Evolutionary conservation across 1,139 yeast species (phyloP).

Genomic region (Meyerozyma smithsonii): DNA sequence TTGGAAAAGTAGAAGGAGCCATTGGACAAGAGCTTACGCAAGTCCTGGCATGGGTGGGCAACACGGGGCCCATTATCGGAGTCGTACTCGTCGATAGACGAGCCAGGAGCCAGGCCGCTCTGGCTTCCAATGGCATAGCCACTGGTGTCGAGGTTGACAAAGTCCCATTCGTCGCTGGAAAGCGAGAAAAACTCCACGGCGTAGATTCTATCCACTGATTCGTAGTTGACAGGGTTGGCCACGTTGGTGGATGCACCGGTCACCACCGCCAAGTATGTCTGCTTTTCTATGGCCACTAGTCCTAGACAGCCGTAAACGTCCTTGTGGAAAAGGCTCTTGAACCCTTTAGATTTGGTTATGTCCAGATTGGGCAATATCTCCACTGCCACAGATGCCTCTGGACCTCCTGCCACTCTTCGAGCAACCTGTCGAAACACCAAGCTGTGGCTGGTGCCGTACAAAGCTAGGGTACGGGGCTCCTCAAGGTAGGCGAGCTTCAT

Average conservation of each 20-base stretch:
- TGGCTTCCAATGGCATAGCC: constrained; percentile 47
- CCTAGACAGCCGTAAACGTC: constrained; percentile 84
- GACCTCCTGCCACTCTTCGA: not conserved
- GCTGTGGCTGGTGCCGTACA: not conserved
- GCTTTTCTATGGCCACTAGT: constrained; percentile 60
- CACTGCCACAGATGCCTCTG: constrained; percentile 43
- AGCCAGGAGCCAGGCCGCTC: constrained; percentile 8
- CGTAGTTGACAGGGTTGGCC: constrained; percentile 80
- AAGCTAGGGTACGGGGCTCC: constrained; percentile 1
- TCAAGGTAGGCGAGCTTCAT: not conserved
- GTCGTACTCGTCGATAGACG: constrained; percentile 17
- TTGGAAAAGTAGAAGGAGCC: constrained; percentile 92
- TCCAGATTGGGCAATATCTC: constrained; percentile 43
- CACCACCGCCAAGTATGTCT: constrained; percentile 73
- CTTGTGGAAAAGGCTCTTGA: constrained; percentile 45
- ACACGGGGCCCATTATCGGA: constrained; percentile 22
- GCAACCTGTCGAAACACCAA: constrained; percentile 1
- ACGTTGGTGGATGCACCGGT: constrained; percentile 67
- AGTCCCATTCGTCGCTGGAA: constrained; percentile 75
- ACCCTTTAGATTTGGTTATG: constrained; percentile 38
- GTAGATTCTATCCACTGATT: constrained; percentile 73
- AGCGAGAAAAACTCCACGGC: constrained; percentile 84
- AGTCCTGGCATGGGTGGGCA: constrained; percentile 81
- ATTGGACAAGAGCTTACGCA: constrained; percentile 71
- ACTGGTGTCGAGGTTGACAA: constrained; percentile 53